A percentile compares a stretch with the other conserved stretches of the same genome.
These are phyloP conservation scores for Cytospora chrysosperma DNA, from an alignment of 2,329 filamentous ascomycete genomes.

Conservation along the genomic window DNA sequence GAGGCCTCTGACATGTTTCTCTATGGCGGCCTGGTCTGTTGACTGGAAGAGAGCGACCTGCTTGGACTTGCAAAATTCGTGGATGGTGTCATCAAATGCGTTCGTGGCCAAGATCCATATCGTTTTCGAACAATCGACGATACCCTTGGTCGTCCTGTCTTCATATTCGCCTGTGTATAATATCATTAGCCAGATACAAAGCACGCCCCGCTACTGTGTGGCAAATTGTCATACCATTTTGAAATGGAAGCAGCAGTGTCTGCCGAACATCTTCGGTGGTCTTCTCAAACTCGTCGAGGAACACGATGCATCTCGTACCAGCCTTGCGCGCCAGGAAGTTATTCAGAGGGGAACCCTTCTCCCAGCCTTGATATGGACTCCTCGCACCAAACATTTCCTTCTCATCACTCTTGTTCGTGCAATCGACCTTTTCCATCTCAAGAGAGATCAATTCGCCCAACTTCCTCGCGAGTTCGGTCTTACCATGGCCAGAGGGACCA, in stretches of 20 bases:
- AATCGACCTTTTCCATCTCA: slow-evolving; percentile 40
- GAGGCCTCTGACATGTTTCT: slow-evolving; percentile 15
- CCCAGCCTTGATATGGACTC: slow-evolving; percentile 34
- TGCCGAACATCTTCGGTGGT: slow-evolving; percentile 40
- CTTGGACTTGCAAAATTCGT: slow-evolving; percentile 39
- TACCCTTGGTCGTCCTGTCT: slow-evolving; percentile 37
- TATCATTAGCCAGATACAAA: neutral
- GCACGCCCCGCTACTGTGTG: neutral
- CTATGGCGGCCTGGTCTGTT: neutral
- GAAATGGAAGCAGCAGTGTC: slow-evolving; percentile 44
- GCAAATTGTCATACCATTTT: slow-evolving; percentile 37
- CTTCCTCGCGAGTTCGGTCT: slow-evolving; percentile 45
- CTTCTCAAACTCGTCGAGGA: slow-evolving; percentile 54
- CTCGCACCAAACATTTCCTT: slow-evolving; percentile 44
- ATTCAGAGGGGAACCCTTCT: slow-evolving; percentile 44
- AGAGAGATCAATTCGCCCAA: slow-evolving; percentile 42
- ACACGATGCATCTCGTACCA: slow-evolving; percentile 42
- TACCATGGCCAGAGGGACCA: slow-evolving; percentile 49
- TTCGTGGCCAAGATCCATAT: slow-evolving; percentile 52
- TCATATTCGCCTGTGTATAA: slow-evolving; percentile 37
- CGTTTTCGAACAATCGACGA: slow-evolving; percentile 42
- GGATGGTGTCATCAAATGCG: slow-evolving; percentile 39
- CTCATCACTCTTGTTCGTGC: slow-evolving; percentile 37
- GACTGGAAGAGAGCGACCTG: slow-evolving; percentile 15
- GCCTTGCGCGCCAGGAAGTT: slow-evolving; percentile 44